Conservation (phyloP, 495 filamentous ascomycete genomes). For the Acidomyces sp. region DNA sequence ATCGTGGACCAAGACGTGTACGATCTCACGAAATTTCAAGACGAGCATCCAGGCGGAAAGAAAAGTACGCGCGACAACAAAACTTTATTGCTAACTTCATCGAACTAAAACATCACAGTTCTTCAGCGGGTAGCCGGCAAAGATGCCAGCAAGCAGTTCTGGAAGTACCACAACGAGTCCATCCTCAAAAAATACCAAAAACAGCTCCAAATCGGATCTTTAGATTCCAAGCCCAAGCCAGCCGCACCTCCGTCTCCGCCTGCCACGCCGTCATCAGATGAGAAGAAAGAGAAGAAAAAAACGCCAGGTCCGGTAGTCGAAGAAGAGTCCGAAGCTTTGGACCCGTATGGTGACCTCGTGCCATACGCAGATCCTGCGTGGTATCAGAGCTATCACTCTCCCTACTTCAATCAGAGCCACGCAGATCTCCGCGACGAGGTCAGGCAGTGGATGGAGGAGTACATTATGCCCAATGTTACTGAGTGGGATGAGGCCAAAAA, state of each 20-base stretch:
- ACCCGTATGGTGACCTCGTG: constrained; percentile 73
- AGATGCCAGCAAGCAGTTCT: constrained; percentile 96
- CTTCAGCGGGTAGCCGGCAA: constrained; percentile 87
- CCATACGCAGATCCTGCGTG: constrained; percentile 87
- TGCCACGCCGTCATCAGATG: constrained; percentile 36
- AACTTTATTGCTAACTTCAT: too few relatives aligned
- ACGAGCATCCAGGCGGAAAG: constrained; percentile 90
- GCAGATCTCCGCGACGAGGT: constrained; percentile 79
- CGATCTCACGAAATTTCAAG: constrained; percentile 85
- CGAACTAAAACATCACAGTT: constrained; percentile 34
- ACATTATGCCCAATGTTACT: constrained; percentile 80
- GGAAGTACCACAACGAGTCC: constrained; percentile 98
- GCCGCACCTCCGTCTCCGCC: constrained; percentile 40
- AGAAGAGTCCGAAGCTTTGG: constrained; percentile 54
- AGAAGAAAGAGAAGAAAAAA: constrained; percentile 34
- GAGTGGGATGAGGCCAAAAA: constrained; percentile 95
- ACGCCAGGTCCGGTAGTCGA: constrained; percentile 36
- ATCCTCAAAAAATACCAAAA: constrained; percentile 93
- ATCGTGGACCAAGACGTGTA: constrained; percentile 94
- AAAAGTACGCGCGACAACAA: constrained; percentile 50
- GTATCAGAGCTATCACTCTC: constrained; percentile 94
- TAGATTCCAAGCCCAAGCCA: constrained; percentile 67
- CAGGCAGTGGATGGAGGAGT: constrained; percentile 77
- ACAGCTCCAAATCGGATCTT: constrained; percentile 74
- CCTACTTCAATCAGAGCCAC: constrained; percentile 90